A percentile compares a stretch with the other conserved stretches of the same genome.
Conservation (phyloP, 2,329 filamentous ascomycete genomes). For the Xylariaceae sp. region DNA sequence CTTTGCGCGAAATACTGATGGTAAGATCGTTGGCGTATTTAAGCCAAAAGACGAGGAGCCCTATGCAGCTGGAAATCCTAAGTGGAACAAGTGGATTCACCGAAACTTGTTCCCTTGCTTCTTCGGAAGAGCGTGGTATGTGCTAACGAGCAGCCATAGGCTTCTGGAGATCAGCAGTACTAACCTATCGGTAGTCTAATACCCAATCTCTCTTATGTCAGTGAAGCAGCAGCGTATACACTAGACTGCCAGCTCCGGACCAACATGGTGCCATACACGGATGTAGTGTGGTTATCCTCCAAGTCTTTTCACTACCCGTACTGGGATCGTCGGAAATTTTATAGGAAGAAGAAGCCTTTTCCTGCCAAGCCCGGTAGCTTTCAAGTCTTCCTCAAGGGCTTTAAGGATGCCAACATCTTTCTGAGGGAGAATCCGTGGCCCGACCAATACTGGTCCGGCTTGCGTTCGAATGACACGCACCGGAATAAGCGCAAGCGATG, state of each 20-base stretch:
- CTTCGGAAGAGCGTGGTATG: conserved; percentile 87
- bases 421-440: conserved; percentile 96
- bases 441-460: conserved; percentile 78
- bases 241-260: conserved; percentile 90
- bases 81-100: conserved; percentile 99
- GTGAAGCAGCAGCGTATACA: conserved; percentile 95
- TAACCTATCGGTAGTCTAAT: conserved; percentile 67
- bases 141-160: conserved; percentile 8
- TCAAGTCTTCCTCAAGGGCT: conserved; percentile 95
- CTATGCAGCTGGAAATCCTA: conserved; percentile 94
- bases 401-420: conserved; percentile 96
- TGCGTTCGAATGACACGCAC: conserved; percentile 71
- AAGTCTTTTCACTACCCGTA: conserved; percentile 99
- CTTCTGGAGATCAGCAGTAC: not conserved
- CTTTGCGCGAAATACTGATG: conserved; percentile 89
- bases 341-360: conserved; percentile 83
- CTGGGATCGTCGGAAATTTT: conserved; percentile 90
- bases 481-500: conserved; percentile 74
- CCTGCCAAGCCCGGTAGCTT: conserved; percentile 95
- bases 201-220: conserved; percentile 96
- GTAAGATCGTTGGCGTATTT: conserved; percentile 96
- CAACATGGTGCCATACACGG: conserved; percentile 93
- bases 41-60: conserved; percentile 99
- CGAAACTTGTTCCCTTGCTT: conserved; percentile 96
- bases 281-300: conserved; percentile 91